phyloP scores from a whole-genome alignment of 2,329 filamentous ascomycete genomes.

The Colletotrichum sp. region DNA sequence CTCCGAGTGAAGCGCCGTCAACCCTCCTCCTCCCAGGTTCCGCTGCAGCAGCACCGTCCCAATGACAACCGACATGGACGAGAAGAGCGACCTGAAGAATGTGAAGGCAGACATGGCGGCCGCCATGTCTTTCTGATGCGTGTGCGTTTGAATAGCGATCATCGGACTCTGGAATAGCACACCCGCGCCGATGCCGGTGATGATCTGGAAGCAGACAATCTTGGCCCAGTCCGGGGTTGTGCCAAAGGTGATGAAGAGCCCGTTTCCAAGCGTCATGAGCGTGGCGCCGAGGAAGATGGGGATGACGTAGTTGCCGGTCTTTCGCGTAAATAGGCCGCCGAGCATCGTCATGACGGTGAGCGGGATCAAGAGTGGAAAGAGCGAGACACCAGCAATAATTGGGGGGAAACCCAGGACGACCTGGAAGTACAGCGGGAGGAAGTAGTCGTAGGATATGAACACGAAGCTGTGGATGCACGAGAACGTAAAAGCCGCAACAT shows the following conservation, averaged over 20 bases:
- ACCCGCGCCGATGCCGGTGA: slow-evolving; percentile 54
- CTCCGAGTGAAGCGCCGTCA: neutral
- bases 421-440: slow-evolving; percentile 67
- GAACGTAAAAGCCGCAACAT: slow-evolving; percentile 49
- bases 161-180: slow-evolving; percentile 60
- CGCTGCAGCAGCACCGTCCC: slow-evolving; percentile 65
- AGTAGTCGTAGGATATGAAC: slow-evolving; percentile 63
- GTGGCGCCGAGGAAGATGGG: slow-evolving; percentile 58
- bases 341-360: slow-evolving; percentile 16
- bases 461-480: slow-evolving; percentile 42
- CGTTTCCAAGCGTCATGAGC: slow-evolving; percentile 63
- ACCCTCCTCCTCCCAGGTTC: neutral
- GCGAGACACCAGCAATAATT: slow-evolving; percentile 51
- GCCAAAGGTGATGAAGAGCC: slow-evolving; percentile 60
- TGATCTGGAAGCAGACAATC: slow-evolving; percentile 54
- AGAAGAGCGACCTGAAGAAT: slow-evolving; percentile 61
- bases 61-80: slow-evolving; percentile 59
- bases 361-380: slow-evolving; percentile 53
- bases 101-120: slow-evolving; percentile 58
- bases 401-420: slow-evolving; percentile 56
- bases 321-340: slow-evolving; percentile 53
- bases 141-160: slow-evolving; percentile 57
- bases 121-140: slow-evolving; percentile 54
- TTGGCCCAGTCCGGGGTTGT: slow-evolving; percentile 50
- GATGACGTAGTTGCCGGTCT: slow-evolving; percentile 68